Base-by-base conservation (phyloP, 257 asterid genomes). In the Fraxinus anomala region DNA sequence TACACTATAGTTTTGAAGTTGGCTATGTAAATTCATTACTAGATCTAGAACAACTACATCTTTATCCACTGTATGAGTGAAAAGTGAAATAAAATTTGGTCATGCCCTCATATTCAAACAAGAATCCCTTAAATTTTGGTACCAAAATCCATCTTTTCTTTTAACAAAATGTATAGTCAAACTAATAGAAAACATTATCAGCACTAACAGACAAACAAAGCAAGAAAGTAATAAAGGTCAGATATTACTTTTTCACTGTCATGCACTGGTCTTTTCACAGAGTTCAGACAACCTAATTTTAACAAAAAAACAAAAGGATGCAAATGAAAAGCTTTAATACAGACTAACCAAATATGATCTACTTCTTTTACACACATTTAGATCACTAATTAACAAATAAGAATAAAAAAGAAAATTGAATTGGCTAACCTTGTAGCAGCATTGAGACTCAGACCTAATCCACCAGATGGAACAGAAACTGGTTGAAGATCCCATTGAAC, bases 401-500 rank as follows among this genome's bases (percentile, higher is more conserved):
- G 17, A 47, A 33, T 33, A 1, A 81, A 39, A 8, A 28, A 14
- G 4, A 42, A 67, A 37, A 70, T 54, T 31, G 17, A 74, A 21
- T 19, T 37, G 26, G 70, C 85, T 82, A 24, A 90, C 96, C 91
- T 91, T 73, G 91, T 71, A 72, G 82, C 78, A 69, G 84, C 88
- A 80, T 82, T 87, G 77, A 92, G 93, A 80, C 85, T 91, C 72
- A 91, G 79, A 4, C 92, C 92, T 23, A 92, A 84, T 54, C 90
- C 96, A 80, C 78, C 88, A 1, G 96, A 88, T 30, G 97, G 96
- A 74, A 89, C 84, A 74, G 88, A 85, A 19, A 91, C 90, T 66
- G 96, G 77, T 65, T 91, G 94, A 67, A 92, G 88, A 76, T 80
- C 76, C 97, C 97, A 91, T 24, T 80, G 92, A 74, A 85, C 69